phyloP scores from a whole-genome alignment of 2,329 filamentous ascomycete species.

The Didymella keratinophila region DNA sequence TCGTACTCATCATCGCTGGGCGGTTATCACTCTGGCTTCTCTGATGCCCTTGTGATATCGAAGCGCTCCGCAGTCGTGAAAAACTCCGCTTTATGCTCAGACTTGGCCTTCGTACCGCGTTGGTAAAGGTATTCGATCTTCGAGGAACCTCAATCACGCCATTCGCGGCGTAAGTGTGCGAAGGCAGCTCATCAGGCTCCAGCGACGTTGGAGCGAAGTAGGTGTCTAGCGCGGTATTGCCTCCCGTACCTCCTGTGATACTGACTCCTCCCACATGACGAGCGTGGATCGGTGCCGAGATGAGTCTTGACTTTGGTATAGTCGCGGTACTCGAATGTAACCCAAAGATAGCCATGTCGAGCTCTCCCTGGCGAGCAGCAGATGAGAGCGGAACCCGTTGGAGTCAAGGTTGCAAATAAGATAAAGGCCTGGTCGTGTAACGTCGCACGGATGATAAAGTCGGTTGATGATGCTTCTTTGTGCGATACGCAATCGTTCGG shows the following conservation, averaged over 20 bases:
- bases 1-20: neutral
- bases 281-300: slow-evolving; percentile 45
- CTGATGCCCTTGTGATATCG: slow-evolving; percentile 10
- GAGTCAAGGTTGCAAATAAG: slow-evolving; percentile 26
- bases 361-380: neutral
- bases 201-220: slow-evolving; percentile 30
- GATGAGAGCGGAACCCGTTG: slow-evolving; percentile 6
- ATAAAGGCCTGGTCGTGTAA: neutral
- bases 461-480: neutral
- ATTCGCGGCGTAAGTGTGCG: slow-evolving; percentile 36
- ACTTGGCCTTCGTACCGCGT: slow-evolving; percentile 36
- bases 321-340: slow-evolving; percentile 24
- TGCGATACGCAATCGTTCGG: neutral
- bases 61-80: slow-evolving; percentile 28
- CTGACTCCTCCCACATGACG: slow-evolving; percentile 45
- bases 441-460: neutral
- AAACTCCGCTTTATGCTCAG: slow-evolving; percentile 39
- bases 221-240: slow-evolving; percentile 27
- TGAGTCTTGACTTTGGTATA: slow-evolving; percentile 36
- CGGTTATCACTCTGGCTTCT: slow-evolving; percentile 16
- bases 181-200: slow-evolving; percentile 39
- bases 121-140: slow-evolving; percentile 39
- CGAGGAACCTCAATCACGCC: slow-evolving; percentile 37
- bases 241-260: slow-evolving; percentile 31
- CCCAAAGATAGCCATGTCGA: slow-evolving; percentile 18